A percentile compares a stretch with the other conserved stretches of the same genome.
These are phyloP conservation scores for Picea glauca DNA, from an alignment of 75 land plant species.

Conservation along the genomic window DNA sequence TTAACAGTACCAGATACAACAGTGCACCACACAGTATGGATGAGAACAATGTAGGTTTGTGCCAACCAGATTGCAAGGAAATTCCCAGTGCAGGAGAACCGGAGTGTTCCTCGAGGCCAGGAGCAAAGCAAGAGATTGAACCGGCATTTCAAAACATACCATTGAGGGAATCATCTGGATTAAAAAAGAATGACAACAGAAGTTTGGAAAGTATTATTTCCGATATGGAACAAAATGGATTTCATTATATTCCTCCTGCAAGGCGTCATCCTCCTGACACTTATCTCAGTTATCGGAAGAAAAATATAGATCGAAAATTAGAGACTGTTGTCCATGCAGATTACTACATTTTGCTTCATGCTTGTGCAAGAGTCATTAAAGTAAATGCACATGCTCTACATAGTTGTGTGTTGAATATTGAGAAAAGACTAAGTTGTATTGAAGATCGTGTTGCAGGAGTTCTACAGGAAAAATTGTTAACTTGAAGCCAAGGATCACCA, in stretches of 20 bases:
- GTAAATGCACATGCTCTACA: conserved; percentile 62
- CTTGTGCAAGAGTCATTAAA: conserved; percentile 66
- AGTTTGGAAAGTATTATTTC: conserved; percentile 34
- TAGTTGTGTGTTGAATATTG: conserved; percentile 48
- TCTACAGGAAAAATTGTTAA: neutral
- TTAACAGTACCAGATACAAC: neutral
- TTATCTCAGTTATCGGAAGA: conserved; percentile 53
- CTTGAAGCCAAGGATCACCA: neutral
- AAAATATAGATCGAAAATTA: conserved; percentile 15
- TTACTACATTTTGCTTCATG: conserved; percentile 74
- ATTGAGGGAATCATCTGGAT: neutral
- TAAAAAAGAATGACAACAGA: neutral
- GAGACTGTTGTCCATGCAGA: conserved; percentile 69
- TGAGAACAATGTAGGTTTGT: neutral
- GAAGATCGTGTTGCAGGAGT: conserved; percentile 30
- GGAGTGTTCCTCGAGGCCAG: neutral
- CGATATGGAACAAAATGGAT: conserved; percentile 75
- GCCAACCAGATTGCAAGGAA: neutral
- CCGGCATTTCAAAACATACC: neutral
- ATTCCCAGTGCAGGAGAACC: neutral
- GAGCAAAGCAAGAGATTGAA: neutral
- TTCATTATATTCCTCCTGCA: conserved; percentile 56
- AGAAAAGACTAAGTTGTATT: conserved; percentile 49
- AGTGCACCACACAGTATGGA: neutral
- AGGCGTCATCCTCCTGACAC: conserved; percentile 17